Evolutionary conservation across 306 rosid genomes (phyloP).

Genomic region (Casuarina cunninghamiana): DNA sequence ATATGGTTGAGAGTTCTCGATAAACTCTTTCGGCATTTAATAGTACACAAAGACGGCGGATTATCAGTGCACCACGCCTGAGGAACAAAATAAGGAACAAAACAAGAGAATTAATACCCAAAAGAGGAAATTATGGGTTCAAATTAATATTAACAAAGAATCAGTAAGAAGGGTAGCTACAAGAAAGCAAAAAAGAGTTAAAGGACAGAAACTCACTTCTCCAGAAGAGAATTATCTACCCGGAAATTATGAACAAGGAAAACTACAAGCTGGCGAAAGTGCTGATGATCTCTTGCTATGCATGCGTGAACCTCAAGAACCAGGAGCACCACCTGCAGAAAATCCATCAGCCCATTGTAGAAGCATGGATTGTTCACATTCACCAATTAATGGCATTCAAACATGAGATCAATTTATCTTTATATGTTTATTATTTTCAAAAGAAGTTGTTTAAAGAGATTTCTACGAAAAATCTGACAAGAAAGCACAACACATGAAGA

Average conservation of each 20-base stretch:
- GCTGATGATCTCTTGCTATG: constrained; percentile 83
- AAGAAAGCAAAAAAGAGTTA: neutral
- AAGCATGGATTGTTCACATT: neutral
- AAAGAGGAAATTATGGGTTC: constrained; percentile 21
- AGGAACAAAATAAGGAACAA: constrained; percentile 7
- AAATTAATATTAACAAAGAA: constrained; percentile 17
- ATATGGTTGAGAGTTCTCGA: constrained; percentile 79
- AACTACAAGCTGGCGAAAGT: constrained; percentile 82
- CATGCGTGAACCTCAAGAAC: constrained; percentile 96
- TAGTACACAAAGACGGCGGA: constrained; percentile 93
- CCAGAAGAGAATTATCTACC: constrained; percentile 75
- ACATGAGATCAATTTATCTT: neutral
- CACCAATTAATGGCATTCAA: neutral
- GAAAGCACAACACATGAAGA: neutral
- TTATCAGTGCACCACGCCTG: constrained; percentile 97
- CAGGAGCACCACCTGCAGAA: constrained; percentile 83
- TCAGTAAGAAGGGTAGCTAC: neutral
- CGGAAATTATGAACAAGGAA: constrained; percentile 82
- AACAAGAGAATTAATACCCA: constrained; percentile 18
- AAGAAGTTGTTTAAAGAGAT: neutral
- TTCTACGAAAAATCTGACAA: neutral
- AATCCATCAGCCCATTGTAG: constrained; percentile 8
- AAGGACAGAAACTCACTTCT: constrained; percentile 59
- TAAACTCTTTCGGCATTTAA: constrained; percentile 93
- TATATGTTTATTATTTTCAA: neutral